phyloP scores from a whole-genome alignment of 495 filamentous ascomycete genomes.

The Penicillium crystallinum region DNA sequence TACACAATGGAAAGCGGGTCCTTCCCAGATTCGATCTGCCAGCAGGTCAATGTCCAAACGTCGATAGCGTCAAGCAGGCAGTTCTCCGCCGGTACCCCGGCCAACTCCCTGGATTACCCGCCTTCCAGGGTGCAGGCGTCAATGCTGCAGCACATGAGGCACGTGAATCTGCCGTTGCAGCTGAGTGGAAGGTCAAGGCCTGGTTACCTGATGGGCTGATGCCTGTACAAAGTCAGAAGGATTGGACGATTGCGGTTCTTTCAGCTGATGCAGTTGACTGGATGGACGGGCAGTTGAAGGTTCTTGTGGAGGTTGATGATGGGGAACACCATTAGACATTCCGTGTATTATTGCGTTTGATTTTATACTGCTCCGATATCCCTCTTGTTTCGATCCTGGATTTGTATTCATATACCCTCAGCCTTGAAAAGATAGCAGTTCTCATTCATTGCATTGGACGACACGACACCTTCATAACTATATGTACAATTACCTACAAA shows the following conservation, averaged over 20 bases:
- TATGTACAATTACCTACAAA: too few species aligned
- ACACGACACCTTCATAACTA: too few species aligned
- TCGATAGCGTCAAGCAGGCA: constrained; percentile 26
- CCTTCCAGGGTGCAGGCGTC: constrained; percentile 5
- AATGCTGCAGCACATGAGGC: constrained; percentile 13
- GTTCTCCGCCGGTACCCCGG: constrained; percentile 31
- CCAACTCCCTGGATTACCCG: constrained; percentile 27
- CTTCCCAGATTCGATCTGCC: constrained; percentile 35
- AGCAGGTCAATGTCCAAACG: constrained; percentile 32
- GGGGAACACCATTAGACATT: constrained; percentile 8
- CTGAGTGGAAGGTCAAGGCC: constrained; percentile 35
- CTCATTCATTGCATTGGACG: too few species aligned
- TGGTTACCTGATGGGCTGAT: constrained; percentile 40
- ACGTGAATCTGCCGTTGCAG: constrained; percentile 12
- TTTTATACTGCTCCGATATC: not conserved
- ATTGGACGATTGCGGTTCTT: constrained; percentile 42
- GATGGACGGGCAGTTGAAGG: constrained; percentile 48
- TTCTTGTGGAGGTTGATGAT: constrained; percentile 37
- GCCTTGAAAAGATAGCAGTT: too few species aligned
- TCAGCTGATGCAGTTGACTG: constrained; percentile 44
- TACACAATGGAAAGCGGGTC: constrained; percentile 39
- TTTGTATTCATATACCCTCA: not conserved
- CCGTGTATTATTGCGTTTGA: not conserved
- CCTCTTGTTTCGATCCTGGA: constrained; percentile 3
- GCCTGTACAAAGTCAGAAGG: constrained; percentile 34